Percentiles rank a stretch among this genome's conserved stretches.
Evolutionary conservation across 2,329 filamentous ascomycete species (phyloP).

Genomic region (Cryphonectria naterciae): DNA sequence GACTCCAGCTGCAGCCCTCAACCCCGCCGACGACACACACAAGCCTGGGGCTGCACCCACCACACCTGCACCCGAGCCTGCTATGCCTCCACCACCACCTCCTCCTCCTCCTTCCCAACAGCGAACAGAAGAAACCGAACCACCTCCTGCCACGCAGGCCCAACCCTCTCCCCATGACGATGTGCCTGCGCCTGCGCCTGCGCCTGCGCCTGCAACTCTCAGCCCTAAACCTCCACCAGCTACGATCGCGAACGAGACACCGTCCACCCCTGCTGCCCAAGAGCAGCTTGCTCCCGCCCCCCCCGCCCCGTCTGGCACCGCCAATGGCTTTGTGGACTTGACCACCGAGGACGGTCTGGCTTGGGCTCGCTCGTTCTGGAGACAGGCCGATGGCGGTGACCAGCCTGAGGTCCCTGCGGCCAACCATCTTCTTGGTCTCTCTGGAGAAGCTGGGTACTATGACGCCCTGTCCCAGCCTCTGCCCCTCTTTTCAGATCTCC

Average conservation of each 20-base stretch:
- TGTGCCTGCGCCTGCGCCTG: neutral
- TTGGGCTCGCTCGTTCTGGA: neutral
- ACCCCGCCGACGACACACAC: neutral
- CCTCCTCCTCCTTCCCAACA: neutral
- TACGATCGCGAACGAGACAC: neutral
- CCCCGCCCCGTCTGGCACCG: neutral
- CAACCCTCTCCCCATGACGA: neutral
- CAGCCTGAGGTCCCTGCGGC: neutral
- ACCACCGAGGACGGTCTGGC: neutral
- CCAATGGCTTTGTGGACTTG: neutral
- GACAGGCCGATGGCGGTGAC: neutral
- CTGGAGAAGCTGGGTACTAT: neutral
- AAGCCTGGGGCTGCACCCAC: neutral
- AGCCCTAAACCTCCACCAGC: neutral
- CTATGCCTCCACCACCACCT: neutral
- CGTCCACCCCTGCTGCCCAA: neutral
- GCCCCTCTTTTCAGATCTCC: neutral
- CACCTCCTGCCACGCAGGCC: neutral
- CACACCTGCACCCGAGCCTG: slow-evolving; percentile 2
- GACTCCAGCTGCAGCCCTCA: neutral
- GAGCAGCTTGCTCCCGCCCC: neutral
- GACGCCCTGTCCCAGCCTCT: slow-evolving; percentile 5
- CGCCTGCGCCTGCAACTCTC: neutral
- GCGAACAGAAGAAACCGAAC: neutral
- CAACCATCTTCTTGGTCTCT: neutral